Evolutionary conservation across 495 filamentous ascomycete genomes (phyloP).

Genomic region (Choiromyces venosus): DNA sequence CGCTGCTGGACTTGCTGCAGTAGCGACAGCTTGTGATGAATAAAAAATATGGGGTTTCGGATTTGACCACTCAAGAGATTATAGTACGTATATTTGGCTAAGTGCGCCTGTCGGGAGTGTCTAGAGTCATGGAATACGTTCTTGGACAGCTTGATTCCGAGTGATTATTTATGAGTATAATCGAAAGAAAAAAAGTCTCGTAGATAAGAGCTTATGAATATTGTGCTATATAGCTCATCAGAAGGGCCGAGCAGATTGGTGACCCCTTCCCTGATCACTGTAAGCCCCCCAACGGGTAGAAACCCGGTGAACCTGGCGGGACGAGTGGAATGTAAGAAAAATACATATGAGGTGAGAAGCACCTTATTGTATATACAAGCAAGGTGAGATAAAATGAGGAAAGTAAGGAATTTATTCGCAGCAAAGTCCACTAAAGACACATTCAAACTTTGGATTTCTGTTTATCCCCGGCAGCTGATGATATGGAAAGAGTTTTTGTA

Average conservation of each 20-base stretch:
- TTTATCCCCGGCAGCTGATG: too few relatives aligned
- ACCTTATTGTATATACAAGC: too few relatives aligned
- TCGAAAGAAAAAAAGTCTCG: too few relatives aligned
- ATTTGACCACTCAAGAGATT: not conserved
- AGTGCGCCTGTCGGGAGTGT: not conserved
- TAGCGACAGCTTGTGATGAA: not conserved
- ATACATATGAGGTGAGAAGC: not conserved
- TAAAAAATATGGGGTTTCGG: not conserved
- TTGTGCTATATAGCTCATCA: not conserved
- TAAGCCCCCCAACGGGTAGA: not conserved
- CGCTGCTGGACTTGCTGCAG: not conserved
- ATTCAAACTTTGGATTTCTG: too few relatives aligned
- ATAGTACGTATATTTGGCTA: not conserved
- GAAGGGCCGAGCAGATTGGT: not conserved
- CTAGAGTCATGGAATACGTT: not conserved
- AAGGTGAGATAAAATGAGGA: too few relatives aligned
- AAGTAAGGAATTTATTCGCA: too few relatives aligned
- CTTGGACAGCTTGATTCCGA: not conserved
- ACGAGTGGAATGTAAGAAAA: not conserved
- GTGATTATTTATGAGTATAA: not conserved
- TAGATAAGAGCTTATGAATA: not conserved
- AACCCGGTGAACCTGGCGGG: not conserved
- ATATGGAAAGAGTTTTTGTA: too few relatives aligned
- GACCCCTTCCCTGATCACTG: not conserved
- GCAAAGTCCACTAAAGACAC: too few relatives aligned